Evolutionary conservation across 345 rosid species (phyloP).

Genomic region (thale cress (Arabidopsis thaliana)): TAIR10.1 NC_003070.9:5842501-5843000

Average conservation of each 20-base stretch:
- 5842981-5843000: slow-evolving; percentile 33
- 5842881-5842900: slow-evolving; percentile 24
- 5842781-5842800: slow-evolving; percentile 21
- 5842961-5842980: slow-evolving; percentile 26
- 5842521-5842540: slow-evolving; percentile 36
- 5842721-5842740: slow-evolving; percentile 31
- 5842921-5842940: slow-evolving; percentile 36
- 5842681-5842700: slow-evolving; percentile 42
- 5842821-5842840: slow-evolving; percentile 21
- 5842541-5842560: slow-evolving; percentile 31
- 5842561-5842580: slow-evolving; percentile 36
- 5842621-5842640: slow-evolving; percentile 26
- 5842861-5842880: slow-evolving; percentile 25
- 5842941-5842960: slow-evolving; percentile 9
- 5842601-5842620: slow-evolving; percentile 34
- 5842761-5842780: slow-evolving; percentile 41
- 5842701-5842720: slow-evolving; percentile 41
- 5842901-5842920: slow-evolving; percentile 22
- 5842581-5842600: slow-evolving; percentile 35
- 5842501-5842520: slow-evolving; percentile 14
- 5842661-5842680: slow-evolving; percentile 42
- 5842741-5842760: slow-evolving; percentile 42
- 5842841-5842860: slow-evolving; percentile 33
- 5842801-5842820: slow-evolving; percentile 28
- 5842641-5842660: slow-evolving; percentile 24